Percentiles rank a stretch among this genome's conserved stretches.
Evolutionary conservation across 2,329 filamentous ascomycete genomes (phyloP).

Genomic region (Parasarocladium wereldwijsianum): DNA sequence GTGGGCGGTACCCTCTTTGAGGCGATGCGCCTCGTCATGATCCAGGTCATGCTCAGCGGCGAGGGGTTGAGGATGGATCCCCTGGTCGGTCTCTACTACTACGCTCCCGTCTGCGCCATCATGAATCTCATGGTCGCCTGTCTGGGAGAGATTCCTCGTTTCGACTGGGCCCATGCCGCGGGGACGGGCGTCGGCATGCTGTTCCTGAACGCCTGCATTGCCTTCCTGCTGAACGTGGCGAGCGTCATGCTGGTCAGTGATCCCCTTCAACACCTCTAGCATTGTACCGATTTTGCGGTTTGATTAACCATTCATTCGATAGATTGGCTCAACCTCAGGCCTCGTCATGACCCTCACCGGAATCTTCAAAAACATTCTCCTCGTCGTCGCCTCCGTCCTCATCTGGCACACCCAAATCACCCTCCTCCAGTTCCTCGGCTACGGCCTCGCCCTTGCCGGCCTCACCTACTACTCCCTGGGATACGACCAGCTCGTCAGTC

Average conservation of each 20-base stretch:
- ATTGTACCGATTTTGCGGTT: no score
- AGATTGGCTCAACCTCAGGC: conserved; percentile 81
- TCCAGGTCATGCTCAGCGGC: conserved; percentile 64
- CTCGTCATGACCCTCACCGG: conserved; percentile 75
- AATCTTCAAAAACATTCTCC: conserved; percentile 76
- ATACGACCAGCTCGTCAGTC: conserved; percentile 17
- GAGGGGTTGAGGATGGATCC: conserved; percentile 77
- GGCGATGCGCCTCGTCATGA: conserved; percentile 69
- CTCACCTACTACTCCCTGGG: conserved; percentile 33
- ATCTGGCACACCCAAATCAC: conserved; percentile 65
- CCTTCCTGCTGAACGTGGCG: conserved; percentile 68
- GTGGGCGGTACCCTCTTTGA: conserved; percentile 65
- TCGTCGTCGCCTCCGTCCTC: conserved; percentile 60
- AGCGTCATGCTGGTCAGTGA: conserved; percentile 68
- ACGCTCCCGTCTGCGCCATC: conserved; percentile 66
- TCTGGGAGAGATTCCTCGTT: conserved; percentile 48
- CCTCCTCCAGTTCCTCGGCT: conserved; percentile 59
- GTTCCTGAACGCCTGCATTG: conserved; percentile 58
- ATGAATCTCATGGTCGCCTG: conserved; percentile 63
- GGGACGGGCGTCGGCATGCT: conserved; percentile 50
- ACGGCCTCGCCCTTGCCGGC: conserved; percentile 50
- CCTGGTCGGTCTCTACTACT: conserved; percentile 79
- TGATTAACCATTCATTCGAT: not conserved
- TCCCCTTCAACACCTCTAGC: no score
- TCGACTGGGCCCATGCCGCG: conserved; percentile 52